Conservation (phyloP, 1,284 basidiomycete genomes). For the Hypsizygus ulmarius region DNA sequence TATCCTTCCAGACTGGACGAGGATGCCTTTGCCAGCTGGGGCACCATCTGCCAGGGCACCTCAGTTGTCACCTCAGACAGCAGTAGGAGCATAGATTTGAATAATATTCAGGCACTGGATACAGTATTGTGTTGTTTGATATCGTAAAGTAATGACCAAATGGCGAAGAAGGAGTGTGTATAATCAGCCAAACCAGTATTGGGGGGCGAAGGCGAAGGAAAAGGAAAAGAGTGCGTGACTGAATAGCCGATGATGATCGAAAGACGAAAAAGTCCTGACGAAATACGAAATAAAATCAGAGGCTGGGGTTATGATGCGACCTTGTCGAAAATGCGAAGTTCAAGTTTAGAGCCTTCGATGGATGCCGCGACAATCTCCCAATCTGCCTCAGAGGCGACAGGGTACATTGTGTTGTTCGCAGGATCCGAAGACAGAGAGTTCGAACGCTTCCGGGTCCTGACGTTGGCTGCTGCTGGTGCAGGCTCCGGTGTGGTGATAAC, state of each 20-base stretch:
- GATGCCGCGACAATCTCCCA: constrained; percentile 38
- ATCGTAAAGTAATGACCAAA: constrained; percentile 3
- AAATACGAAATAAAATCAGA: constrained; percentile 11
- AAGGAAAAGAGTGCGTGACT: constrained; percentile 8
- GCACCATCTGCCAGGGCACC: constrained; percentile 49
- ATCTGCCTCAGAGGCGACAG: constrained; percentile 36
- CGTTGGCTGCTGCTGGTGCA: not conserved
- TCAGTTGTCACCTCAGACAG: constrained; percentile 17
- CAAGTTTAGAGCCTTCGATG: constrained; percentile 35
- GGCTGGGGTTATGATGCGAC: constrained; percentile 19
- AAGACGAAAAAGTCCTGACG: not conserved
- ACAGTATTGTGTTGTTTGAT: not conserved
- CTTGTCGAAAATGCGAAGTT: constrained; percentile 35
- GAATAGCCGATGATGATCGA: not conserved
- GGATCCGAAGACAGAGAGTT: constrained; percentile 22
- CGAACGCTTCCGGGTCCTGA: constrained; percentile 3
- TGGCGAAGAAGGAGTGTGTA: constrained; percentile 3
- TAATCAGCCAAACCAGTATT: not conserved
- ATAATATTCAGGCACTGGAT: constrained; percentile 3
- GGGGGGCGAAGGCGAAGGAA: constrained; percentile 5
- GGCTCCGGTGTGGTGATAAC: constrained; percentile 12
- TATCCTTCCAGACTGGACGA: constrained; percentile 80
- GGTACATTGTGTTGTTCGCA: constrained; percentile 28
- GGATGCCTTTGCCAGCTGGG: constrained; percentile 54
- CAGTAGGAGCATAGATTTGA: constrained; percentile 16